These are phyloP conservation scores for Cydonia oblonga DNA, from an alignment of 331 rosid genomes.

Conservation along the genomic window DNA sequence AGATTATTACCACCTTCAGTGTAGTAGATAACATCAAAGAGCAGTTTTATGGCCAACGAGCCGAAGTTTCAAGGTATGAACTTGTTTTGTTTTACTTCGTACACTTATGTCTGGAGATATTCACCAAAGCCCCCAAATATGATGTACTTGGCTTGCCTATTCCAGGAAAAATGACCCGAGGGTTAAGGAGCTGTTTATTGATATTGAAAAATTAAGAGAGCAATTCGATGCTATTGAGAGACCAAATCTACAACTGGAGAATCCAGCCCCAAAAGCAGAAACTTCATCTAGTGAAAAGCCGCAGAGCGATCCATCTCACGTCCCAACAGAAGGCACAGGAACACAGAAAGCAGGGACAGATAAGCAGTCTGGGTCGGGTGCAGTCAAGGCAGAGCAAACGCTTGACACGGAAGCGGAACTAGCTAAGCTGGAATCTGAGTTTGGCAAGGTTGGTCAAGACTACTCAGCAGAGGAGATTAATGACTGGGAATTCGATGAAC, in stretches of 20 bases:
- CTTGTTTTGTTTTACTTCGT: conserved; percentile 4
- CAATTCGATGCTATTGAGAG: conserved; percentile 81
- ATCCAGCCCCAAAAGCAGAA: conserved; percentile 42
- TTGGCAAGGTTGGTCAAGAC: conserved; percentile 70
- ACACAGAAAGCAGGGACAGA: conserved; percentile 25
- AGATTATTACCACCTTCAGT: conserved; percentile 92
- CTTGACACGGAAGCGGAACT: conserved; percentile 70
- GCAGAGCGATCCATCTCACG: conserved; percentile 20
- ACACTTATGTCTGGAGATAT: background rate
- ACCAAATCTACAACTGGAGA: conserved; percentile 69
- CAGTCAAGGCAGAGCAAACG: conserved; percentile 30
- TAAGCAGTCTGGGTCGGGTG: conserved; percentile 26
- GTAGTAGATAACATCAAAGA: conserved; percentile 92
- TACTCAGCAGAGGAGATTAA: conserved; percentile 71
- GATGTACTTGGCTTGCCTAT: conserved; percentile 3
- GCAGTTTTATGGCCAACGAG: conserved; percentile 62
- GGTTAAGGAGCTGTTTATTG: conserved; percentile 64
- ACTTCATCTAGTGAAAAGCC: conserved; percentile 31
- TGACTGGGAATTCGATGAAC: conserved; percentile 98
- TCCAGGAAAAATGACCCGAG: conserved; percentile 71
- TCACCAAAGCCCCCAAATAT: background rate
- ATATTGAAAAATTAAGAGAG: conserved; percentile 48
- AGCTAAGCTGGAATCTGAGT: conserved; percentile 82
- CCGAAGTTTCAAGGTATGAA: conserved; percentile 57
- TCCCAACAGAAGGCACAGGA: conserved; percentile 15